A percentile compares a stretch with the other conserved stretches of the same genome.
Evolutionary conservation across 2,329 filamentous ascomycete genomes (phyloP).

Genomic region (Trichoderma arundinaceum): DNA sequence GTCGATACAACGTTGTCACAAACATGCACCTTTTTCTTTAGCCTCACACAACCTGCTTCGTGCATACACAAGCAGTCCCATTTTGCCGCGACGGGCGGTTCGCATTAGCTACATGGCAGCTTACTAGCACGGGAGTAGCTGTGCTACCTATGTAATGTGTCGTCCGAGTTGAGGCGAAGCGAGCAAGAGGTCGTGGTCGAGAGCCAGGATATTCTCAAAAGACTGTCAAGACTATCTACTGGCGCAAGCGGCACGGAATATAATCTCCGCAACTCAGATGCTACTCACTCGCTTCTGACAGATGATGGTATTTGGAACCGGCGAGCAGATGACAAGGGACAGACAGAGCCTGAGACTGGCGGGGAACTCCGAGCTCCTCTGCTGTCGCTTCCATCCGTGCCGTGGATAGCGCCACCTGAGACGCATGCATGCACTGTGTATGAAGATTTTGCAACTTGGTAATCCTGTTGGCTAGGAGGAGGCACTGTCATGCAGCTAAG

Average conservation of each 20-base stretch:
- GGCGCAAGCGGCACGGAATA: neutral
- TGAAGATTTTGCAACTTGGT: neutral
- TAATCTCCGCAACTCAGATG: neutral
- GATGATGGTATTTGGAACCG: neutral
- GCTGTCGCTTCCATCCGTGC: neutral
- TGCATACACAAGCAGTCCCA: neutral
- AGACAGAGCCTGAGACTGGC: neutral
- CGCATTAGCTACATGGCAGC: neutral
- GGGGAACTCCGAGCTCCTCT: neutral
- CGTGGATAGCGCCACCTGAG: too few relatives aligned
- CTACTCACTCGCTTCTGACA: neutral
- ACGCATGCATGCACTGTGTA: neutral
- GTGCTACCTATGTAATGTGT: neutral
- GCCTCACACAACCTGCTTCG: neutral
- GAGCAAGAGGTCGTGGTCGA: neutral
- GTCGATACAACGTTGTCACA: conserved; percentile 1
- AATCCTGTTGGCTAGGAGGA: neutral
- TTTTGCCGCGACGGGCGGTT: neutral
- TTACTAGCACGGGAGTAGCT: neutral
- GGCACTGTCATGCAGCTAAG: neutral
- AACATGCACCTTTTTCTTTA: conserved; percentile 1
- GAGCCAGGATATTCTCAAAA: neutral
- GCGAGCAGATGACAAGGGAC: neutral
- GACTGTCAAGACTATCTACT: neutral
- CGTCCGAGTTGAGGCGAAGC: neutral